phyloP scores from a whole-genome alignment of 495 filamentous ascomycete genomes.

The Podospora appendiculata region DNA sequence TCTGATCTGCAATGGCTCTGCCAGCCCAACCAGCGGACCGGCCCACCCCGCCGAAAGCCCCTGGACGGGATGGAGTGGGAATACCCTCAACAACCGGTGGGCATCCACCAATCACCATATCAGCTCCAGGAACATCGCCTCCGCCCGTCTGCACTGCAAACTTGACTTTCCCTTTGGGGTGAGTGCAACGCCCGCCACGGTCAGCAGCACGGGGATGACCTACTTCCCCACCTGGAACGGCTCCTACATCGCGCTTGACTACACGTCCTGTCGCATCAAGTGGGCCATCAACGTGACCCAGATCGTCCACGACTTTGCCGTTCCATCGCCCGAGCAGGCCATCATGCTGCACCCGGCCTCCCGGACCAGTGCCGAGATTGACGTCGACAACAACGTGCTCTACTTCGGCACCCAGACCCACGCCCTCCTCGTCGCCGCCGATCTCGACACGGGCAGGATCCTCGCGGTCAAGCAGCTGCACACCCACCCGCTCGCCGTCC shows the following conservation, averaged over 20 bases:
- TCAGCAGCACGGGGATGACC: slow-evolving; percentile 11
- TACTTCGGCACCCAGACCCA: slow-evolving; percentile 28
- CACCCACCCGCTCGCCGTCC: slow-evolving; percentile 20
- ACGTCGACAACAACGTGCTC: slow-evolving; percentile 19
- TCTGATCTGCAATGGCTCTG: no score
- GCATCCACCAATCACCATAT: slow-evolving; percentile 5
- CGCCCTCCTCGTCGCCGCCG: slow-evolving; percentile 27
- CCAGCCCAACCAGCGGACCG: no score
- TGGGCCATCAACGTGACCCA: slow-evolving; percentile 26
- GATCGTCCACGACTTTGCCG: slow-evolving; percentile 16
- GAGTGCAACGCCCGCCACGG: slow-evolving; percentile 23
- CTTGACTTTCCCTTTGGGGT: slow-evolving; percentile 14
- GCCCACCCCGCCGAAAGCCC: neutral
- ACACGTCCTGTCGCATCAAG: slow-evolving; percentile 16
- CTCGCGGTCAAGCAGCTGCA: slow-evolving; percentile 21
- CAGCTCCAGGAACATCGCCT: slow-evolving; percentile 11
- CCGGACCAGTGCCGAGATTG: slow-evolving; percentile 23
- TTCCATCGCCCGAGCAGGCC: slow-evolving; percentile 1
- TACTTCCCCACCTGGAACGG: slow-evolving; percentile 34
- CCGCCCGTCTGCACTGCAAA: slow-evolving; percentile 5
- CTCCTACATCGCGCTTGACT: slow-evolving; percentile 25
- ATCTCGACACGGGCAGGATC: slow-evolving; percentile 15
- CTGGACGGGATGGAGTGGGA: slow-evolving; percentile 19
- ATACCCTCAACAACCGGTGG: slow-evolving; percentile 21
- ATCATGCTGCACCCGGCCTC: slow-evolving; percentile 4